A percentile compares a stretch with the other conserved stretches of the same genome.
Evolutionary conservation across 257 asterid genomes (phyloP).

Genomic region (Solanum lycopersicoides): DNA sequence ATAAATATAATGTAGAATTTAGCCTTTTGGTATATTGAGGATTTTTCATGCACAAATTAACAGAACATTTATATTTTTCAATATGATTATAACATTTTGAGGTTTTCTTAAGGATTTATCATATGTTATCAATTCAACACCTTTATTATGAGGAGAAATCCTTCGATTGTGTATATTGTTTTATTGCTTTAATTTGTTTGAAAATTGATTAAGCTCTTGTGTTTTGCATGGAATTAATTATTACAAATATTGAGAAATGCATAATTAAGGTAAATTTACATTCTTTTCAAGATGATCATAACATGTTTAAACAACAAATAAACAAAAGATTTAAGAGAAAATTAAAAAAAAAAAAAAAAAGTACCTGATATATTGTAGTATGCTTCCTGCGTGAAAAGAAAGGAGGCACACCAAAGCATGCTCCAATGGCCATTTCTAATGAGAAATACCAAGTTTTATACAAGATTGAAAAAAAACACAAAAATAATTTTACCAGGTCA

Average conservation of each 20-base stretch:
- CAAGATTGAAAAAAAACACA: background rate
- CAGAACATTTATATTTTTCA: background rate
- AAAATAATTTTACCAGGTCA: background rate
- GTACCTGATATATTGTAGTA: background rate
- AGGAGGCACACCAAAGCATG: slow-evolving; percentile 2
- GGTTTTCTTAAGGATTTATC: background rate
- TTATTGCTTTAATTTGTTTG: background rate
- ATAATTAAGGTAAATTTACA: background rate
- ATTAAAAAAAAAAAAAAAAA: background rate
- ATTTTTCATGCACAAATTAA: background rate
- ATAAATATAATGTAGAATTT: background rate
- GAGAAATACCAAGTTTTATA: background rate
- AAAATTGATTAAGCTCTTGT: background rate
- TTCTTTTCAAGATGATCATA: background rate
- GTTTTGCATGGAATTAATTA: background rate
- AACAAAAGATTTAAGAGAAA: background rate
- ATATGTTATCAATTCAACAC: background rate
- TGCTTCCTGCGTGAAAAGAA: slow-evolving; percentile 4
- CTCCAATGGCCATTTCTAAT: background rate
- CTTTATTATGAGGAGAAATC: background rate
- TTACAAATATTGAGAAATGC: background rate
- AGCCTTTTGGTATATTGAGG: background rate
- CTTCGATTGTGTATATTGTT: background rate
- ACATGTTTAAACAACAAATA: background rate
- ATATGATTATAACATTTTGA: background rate